Evolutionary conservation across 371 early-diverging fungal genomes (phyloP), one percentile per base, ranked within the genome.

Genomic region (Apophysomyces elegans): DNA sequence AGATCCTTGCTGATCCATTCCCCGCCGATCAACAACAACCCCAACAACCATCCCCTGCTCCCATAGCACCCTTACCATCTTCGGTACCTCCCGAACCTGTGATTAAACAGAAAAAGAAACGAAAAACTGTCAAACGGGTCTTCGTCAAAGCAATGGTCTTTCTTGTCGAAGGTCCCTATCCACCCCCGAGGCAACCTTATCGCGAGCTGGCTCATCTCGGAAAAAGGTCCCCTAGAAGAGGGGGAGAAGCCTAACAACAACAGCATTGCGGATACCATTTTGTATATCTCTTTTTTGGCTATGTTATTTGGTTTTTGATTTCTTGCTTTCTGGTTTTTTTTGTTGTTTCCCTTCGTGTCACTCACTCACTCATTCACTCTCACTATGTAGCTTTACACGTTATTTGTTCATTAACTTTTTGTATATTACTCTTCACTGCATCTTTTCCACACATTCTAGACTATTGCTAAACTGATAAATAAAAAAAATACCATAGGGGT

Each of bases 151-250:
- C 65, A 5, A 35, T 72, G 32, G 11, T 44, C 50, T 47, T 75
- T n/a, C 56, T 78, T 6, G 32, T 69, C 2, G 63, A 75, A 37
- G 80, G 80, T 5, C 80, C 80, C 14, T 77, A 70, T 64, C 73
- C 77, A 12, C 80, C 80, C 14, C 77, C 77, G 18, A 70, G 50
- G 13, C 59, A 56, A 56, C 71, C 71, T 35, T 71, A 71, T 50
- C 71, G 61, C 56, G 71, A 71, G 67, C 71, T 71, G 67, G 63
- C 59, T 64, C 54, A 65, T 65, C 59, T 65, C 38, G 59, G 65
- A 36, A 45, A 37, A 37, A 26, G 35, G 5, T 21, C n/a, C 21
- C 54, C 54, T 9, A 16, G 54, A 11, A 50, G 35, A 21, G 32
- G 32, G 32, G 32, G 32, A 26, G 32, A 26, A 2, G 32, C 32